phyloP scores from a whole-genome alignment of 768 basidiomycete genomes.

The Roridomyces roridus region DNA sequence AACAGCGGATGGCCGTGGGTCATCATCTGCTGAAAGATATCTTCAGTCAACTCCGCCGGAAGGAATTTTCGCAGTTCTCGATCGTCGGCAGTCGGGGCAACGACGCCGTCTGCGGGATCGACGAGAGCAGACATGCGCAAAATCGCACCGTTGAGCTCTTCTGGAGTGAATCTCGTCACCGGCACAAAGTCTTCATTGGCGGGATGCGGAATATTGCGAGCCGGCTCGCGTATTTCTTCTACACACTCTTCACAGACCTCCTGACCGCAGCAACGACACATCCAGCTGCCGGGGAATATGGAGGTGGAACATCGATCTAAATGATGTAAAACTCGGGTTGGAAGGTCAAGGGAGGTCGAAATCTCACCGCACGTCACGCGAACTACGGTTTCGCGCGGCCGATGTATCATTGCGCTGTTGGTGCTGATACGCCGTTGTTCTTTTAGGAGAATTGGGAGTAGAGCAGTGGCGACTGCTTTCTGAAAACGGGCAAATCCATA shows the following conservation, averaged over 20 bases:
- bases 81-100: too few species aligned
- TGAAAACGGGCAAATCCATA: too few species aligned
- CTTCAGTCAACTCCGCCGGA: conserved; percentile 59
- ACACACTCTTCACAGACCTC: conserved; percentile 90
- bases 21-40: conserved; percentile 76
- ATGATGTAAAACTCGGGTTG: not conserved
- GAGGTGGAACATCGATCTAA: conserved; percentile 94
- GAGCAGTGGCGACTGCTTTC: conserved; percentile 70
- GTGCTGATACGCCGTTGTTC: conserved; percentile 72
- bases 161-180: conserved; percentile 74
- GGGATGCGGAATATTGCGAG: conserved; percentile 72
- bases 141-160: conserved; percentile 71
- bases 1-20: conserved; percentile 75
- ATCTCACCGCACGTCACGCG: conserved; percentile 89
- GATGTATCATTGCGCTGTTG: conserved; percentile 63
- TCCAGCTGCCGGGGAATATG: conserved; percentile 87
- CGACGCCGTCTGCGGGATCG: conserved; percentile 13
- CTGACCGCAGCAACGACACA: conserved; percentile 87
- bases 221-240: conserved; percentile 63
- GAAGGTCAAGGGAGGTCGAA: conserved; percentile 3
- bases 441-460: conserved; percentile 68
- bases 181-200: conserved; percentile 72
- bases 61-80: conserved; percentile 43
- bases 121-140: conserved; percentile 55
- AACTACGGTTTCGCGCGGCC: conserved; percentile 81